These are phyloP conservation scores for Geotrichum aggregatum DNA, from an alignment of 1,139 yeast species.

Conservation along the genomic window DNA sequence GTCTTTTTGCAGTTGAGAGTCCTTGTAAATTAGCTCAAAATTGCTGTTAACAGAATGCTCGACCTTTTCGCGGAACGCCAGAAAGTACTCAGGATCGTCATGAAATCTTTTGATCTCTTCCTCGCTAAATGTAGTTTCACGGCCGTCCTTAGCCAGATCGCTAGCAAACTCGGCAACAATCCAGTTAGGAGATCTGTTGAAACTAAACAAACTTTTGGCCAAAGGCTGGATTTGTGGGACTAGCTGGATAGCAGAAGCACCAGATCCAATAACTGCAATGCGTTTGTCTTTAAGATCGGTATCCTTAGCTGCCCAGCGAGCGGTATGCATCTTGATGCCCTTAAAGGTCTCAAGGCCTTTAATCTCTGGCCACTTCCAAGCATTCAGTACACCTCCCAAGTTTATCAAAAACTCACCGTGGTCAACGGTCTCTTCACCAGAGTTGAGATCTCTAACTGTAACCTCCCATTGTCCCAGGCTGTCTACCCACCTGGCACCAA, in stretches of 20 bases:
- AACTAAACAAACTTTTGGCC: not conserved
- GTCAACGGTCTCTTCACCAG: not conserved
- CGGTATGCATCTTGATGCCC: not conserved
- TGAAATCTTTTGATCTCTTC: constrained; percentile 19
- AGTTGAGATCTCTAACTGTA: not conserved
- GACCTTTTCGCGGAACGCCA: constrained; percentile 26
- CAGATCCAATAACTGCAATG: constrained; percentile 9
- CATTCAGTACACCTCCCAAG: not conserved
- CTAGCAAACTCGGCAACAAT: constrained; percentile 18
- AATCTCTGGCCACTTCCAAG: not conserved
- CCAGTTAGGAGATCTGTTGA: constrained; percentile 20
- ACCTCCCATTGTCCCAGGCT: not conserved
- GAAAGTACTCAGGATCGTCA: constrained; percentile 24
- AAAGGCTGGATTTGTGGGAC: constrained; percentile 4
- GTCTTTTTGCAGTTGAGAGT: constrained; percentile 19
- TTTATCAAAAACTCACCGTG: not conserved
- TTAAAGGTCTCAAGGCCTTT: not conserved
- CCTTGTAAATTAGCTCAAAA: constrained; percentile 20
- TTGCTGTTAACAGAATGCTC: constrained; percentile 23
- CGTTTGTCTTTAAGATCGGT: not conserved
- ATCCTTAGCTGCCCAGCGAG: not conserved
- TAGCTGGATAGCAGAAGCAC: constrained; percentile 9
- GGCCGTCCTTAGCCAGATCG: constrained; percentile 19
- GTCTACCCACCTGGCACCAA: constrained; percentile 1
- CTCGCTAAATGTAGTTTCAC: constrained; percentile 19